These are phyloP conservation scores for Breynia disticha DNA, from an alignment of 441 rosid species.

Conservation along the genomic window DNA sequence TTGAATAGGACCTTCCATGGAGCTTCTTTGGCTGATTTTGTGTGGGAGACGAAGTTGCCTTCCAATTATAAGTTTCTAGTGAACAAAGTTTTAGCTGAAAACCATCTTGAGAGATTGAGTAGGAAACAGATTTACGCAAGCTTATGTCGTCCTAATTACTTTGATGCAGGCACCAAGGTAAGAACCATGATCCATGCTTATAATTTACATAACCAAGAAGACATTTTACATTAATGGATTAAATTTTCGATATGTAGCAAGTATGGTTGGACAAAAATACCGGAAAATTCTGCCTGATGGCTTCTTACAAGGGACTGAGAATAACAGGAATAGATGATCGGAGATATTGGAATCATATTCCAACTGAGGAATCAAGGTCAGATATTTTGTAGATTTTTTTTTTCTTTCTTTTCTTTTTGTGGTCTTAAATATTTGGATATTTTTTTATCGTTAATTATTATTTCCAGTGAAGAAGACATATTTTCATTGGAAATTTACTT, in stretches of 20 bases:
- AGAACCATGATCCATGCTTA: no score
- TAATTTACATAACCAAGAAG: no score
- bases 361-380: constrained; percentile 77
- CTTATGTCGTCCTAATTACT: constrained; percentile 35
- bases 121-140: constrained; percentile 51
- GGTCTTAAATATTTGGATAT: background rate
- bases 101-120: constrained; percentile 17
- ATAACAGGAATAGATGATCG: constrained; percentile 88
- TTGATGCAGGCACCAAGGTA: constrained; percentile 65
- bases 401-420: background rate
- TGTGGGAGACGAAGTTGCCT: constrained; percentile 77
- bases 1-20: constrained; percentile 51
- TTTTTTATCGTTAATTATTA: constrained; percentile 2
- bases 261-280: constrained; percentile 78
- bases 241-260: constrained; percentile 30
- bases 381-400: background rate
- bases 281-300: constrained; percentile 50
- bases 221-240: no score
- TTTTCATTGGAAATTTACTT: background rate
- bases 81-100: constrained; percentile 20
- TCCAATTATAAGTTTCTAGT: constrained; percentile 41
- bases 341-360: constrained; percentile 76
- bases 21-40: constrained; percentile 70
- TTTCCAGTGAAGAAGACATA: no score
- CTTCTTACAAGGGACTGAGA: constrained; percentile 66